Evolutionary conservation across 139 green algal genomes (phyloP), one percentile per base, ranked within the genome.

Genomic region (Tetradesmus lagerheimii): DNA sequence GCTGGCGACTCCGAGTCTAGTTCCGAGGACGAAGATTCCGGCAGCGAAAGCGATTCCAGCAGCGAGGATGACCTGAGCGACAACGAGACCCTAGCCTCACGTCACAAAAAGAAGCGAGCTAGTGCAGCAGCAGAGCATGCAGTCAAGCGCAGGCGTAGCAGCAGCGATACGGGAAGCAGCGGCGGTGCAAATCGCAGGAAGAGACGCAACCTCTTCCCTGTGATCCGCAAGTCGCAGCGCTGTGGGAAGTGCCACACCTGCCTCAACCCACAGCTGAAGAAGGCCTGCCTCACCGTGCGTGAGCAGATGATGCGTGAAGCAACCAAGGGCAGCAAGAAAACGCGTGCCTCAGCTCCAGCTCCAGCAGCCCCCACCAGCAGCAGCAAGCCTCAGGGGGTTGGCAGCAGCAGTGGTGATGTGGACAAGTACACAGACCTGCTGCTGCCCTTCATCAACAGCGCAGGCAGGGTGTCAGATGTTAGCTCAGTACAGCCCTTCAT

Each of bases 201-300:
- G 41, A 50, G 87, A 12, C 78, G 57, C 14, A 87, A 84, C 23
- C n/a, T 82, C 12, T 91, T 87, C 38, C 87, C 87, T 31, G 57
- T 62, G 1, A 87, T 91, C 39, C 76, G 78, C 34, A 78, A 81
- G 43, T 29, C 27, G 5, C 76, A 76, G 39, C 91, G 92, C 20
- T 96, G 94, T 45, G 91, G 92, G n/a, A 50, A 91, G 43, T 96
- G 94, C 89, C 87, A 92, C 75, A 94, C 92, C 3, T 96, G 94
- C 87, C 75, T 90, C n/a, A 92, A 95, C 62, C 85, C 77, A 35
- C 89, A 94, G 75, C 87, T 95, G 34, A 95, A 95, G 77, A 96
- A 96, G 88, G 91, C 83, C 8, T 95, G 93, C 85, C 34, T 94
- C 27, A 91, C 87, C 31, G 38, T 78, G 78, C 87, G 87, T n/a